phyloP scores from a whole-genome alignment of 2,329 filamentous ascomycete species.

The Aureobasidium sp. region DNA sequence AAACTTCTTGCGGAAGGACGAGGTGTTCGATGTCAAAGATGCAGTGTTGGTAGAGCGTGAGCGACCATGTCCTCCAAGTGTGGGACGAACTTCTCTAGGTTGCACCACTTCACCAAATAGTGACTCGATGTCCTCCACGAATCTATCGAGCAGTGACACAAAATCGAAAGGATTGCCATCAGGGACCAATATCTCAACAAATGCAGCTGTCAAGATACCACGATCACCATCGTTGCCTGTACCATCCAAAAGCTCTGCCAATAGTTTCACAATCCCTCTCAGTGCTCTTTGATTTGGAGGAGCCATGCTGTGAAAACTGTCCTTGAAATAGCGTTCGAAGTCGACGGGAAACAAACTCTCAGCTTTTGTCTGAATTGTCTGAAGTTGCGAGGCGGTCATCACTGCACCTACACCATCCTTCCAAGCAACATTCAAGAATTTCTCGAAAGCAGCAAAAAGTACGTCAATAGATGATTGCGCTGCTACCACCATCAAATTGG shows the following conservation, averaged over 20 bases:
- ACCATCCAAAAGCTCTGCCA: constrained; percentile 81
- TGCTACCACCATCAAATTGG: constrained; percentile 67
- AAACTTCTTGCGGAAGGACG: constrained; percentile 77
- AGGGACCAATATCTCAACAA: constrained; percentile 76
- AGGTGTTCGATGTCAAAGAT: constrained; percentile 77
- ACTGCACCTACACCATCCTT: constrained; percentile 80
- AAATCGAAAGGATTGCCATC: constrained; percentile 73
- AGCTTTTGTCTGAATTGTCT: constrained; percentile 61
- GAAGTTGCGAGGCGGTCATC: constrained; percentile 63
- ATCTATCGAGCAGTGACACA: constrained; percentile 78
- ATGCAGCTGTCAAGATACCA: constrained; percentile 78
- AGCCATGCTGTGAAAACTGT: constrained; percentile 45
- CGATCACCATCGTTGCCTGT: constrained; percentile 88
- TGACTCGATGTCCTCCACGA: constrained; percentile 81
- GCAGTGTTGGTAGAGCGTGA: constrained; percentile 58
- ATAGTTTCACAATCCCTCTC: constrained; percentile 72
- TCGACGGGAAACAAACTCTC: constrained; percentile 63
- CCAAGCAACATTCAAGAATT: constrained; percentile 85
- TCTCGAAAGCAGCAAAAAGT: constrained; percentile 87
- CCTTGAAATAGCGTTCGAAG: constrained; percentile 55
- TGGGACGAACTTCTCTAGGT: constrained; percentile 13
- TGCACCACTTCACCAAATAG: constrained; percentile 64
- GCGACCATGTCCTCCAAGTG: constrained; percentile 36
- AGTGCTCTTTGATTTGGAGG: constrained; percentile 67
- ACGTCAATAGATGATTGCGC: constrained; percentile 73